A percentile compares a stretch with the other conserved stretches of the same genome.
Conservation (phyloP, 179 eudicot genomes). For the Vitellaria paradoxa region DNA sequence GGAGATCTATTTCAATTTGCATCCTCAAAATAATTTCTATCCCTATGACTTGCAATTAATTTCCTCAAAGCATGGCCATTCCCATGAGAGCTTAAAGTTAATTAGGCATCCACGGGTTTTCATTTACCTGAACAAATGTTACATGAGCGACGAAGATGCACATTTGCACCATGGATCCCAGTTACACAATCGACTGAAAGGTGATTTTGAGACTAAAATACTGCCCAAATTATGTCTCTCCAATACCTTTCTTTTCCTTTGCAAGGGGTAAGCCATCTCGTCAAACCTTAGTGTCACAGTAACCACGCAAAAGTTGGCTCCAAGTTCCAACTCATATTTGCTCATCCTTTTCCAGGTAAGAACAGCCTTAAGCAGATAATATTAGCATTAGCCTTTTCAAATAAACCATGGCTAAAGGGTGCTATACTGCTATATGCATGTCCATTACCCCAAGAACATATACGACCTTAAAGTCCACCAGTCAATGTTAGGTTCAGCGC, state of each 20-base stretch:
- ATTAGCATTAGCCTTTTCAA: conserved; percentile 7
- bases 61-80: background rate
- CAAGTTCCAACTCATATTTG: background rate
- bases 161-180: background rate
- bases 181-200: background rate
- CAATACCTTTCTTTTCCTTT: background rate
- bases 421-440: background rate
- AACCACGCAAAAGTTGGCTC: background rate
- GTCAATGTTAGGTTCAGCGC: background rate
- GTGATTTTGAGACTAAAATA: background rate
- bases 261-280: background rate
- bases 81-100: background rate
- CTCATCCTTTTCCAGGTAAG: background rate
- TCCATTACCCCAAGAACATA: background rate
- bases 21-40: background rate
- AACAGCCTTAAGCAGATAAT: background rate
- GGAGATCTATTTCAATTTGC: no score
- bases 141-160: background rate
- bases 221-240: background rate
- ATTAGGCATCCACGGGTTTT: background rate
- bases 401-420: conserved; percentile 1
- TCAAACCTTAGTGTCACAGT: background rate
- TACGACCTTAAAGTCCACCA: conserved; percentile 4
- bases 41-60: no score
- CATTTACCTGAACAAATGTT: background rate